Percentiles rank a stretch among this genome's conserved stretches.
These are phyloP conservation scores for Mortierella antarctica DNA, from an alignment of 192 early-diverging fungal genomes.

Conservation along the genomic window DNA sequence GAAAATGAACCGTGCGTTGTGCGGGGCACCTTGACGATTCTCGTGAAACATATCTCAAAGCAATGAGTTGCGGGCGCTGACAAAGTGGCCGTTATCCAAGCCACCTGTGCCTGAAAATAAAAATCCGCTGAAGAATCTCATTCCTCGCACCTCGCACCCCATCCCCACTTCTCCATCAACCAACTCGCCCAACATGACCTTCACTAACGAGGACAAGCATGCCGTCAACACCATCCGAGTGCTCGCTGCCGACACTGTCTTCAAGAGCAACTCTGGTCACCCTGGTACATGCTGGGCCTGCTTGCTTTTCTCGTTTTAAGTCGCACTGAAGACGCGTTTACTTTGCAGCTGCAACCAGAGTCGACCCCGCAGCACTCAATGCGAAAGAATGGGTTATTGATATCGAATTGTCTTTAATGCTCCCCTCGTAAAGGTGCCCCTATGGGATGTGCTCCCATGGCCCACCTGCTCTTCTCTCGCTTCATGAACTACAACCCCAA, in stretches of 20 bases:
- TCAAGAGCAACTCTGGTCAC: conserved; percentile 94
- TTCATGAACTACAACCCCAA: conserved; percentile 88
- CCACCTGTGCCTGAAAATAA: not conserved
- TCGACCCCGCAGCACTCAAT: not conserved
- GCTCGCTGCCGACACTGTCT: conserved; percentile 90
- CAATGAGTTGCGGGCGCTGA: too few relatives aligned
- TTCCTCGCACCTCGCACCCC: not conserved
- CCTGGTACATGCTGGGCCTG: conserved; percentile 66
- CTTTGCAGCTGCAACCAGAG: not conserved
- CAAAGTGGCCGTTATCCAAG: too few relatives aligned
- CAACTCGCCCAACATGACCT: conserved; percentile 28
- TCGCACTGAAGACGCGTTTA: not conserved
- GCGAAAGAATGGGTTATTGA: not conserved
- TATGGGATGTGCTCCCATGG: conserved; percentile 99
- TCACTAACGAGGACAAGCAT: conserved; percentile 46
- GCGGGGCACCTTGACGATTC: too few relatives aligned
- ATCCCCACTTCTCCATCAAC: not conserved
- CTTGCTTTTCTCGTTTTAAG: not conserved
- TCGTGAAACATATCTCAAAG: too few relatives aligned
- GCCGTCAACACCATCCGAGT: conserved; percentile 92
- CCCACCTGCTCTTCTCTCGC: conserved; percentile 86
- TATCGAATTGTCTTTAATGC: not conserved
- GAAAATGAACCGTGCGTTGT: too few relatives aligned
- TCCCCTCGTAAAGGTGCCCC: conserved; percentile 75
- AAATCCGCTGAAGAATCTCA: not conserved